phyloP scores from a whole-genome alignment of 2,329 filamentous ascomycete genomes.

The Aspergillus intermedius region DNA sequence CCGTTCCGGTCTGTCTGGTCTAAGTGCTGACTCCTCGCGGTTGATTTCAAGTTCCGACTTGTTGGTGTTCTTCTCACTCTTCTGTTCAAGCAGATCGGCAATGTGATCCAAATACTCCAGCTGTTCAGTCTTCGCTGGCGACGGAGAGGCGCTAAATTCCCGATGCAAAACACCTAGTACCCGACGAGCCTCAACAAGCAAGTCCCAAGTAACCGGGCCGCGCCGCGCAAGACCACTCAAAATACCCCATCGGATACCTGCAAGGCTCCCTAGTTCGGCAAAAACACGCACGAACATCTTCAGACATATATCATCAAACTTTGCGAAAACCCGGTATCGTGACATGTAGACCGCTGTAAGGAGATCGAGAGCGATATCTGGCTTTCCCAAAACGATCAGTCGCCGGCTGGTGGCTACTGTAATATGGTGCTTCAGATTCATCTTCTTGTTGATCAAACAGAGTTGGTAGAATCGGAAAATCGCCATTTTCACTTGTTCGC shows the following conservation, averaged over 20 bases:
- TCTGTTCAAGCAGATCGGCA: conserved; percentile 16
- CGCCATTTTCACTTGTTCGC: conserved; percentile 27
- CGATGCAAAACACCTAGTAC: conserved; percentile 15
- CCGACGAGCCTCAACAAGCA: conserved; percentile 29
- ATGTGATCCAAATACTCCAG: conserved; percentile 16
- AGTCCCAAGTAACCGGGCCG: conserved; percentile 23
- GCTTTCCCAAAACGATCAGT: conserved; percentile 20
- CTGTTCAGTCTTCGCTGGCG: conserved; percentile 4
- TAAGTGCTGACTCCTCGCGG: conserved; percentile 6
- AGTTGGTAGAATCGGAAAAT: conserved; percentile 36
- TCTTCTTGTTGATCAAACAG: conserved; percentile 24
- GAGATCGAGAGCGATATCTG: conserved; percentile 26
- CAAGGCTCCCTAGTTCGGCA: conserved; percentile 19
- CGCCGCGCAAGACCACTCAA: conserved; percentile 30
- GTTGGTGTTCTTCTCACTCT: conserved; percentile 15
- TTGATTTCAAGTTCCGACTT: conserved; percentile 10
- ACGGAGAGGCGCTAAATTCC: conserved; percentile 2
- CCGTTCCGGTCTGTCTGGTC: conserved; percentile 8
- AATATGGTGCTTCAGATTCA: conserved; percentile 33
- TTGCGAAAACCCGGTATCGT: conserved; percentile 24
- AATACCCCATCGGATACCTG: conserved; percentile 37
- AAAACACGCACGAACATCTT: conserved; percentile 34
- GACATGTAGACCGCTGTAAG: conserved; percentile 32
- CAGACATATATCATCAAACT: conserved; percentile 32
- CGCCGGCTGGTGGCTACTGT: conserved; percentile 21